Evolutionary conservation across 2,329 filamentous ascomycete species (phyloP), one percentile per base, ranked within the genome.

Genomic region (Scedosporium dehoogii): DNA sequence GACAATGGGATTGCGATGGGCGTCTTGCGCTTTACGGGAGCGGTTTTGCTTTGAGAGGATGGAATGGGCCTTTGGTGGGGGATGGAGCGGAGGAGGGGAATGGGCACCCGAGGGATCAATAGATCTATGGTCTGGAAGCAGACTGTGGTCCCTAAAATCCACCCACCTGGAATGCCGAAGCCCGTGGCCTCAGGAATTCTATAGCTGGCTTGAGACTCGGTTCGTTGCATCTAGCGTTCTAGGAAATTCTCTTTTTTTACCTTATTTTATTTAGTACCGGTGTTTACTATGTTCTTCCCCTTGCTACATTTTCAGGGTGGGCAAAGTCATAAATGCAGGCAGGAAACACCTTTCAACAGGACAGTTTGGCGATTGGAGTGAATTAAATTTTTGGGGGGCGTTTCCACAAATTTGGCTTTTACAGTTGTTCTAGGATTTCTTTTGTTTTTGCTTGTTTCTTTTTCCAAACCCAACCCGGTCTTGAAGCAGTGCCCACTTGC

Each of bases 281-380:
- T 53, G 33, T 46, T 61, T 51, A 55, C 55, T 63, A 58, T 57
- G 63, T 67, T 67, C 62, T 58, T 66, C 42, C 53, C 67, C 68
- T 68, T 68, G 64, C 69, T 70, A 69, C 69, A 66, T 66, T 68
- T 67, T 65, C 18, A 41, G 42, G 33, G 23, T 29, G 46, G 69
- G 67, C 65, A 68, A 66, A 66, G 69, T 60, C 67, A 70, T 69
- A 69, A 69, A 71, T 68, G 68, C 68, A 68, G 68, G 67, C 69
- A 70, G 68, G 69, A 67, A 63, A 60, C 57, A 62, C 57, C 29
- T 53, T 58, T 62, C 25, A 55, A 33, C 33, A 61, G 56, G 55
- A 59, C 61, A 62, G 61, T 62, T 62, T 59, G 61, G 61, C 61
- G 61, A 62, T 59, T 59, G 55, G 61, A 59, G 55, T 62, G 61